A percentile compares a stretch with the other conserved stretches of the same genome.
These are phyloP conservation scores for Calocybe indica DNA, from an alignment of 768 basidiomycete species.

Conservation along the genomic window DNA sequence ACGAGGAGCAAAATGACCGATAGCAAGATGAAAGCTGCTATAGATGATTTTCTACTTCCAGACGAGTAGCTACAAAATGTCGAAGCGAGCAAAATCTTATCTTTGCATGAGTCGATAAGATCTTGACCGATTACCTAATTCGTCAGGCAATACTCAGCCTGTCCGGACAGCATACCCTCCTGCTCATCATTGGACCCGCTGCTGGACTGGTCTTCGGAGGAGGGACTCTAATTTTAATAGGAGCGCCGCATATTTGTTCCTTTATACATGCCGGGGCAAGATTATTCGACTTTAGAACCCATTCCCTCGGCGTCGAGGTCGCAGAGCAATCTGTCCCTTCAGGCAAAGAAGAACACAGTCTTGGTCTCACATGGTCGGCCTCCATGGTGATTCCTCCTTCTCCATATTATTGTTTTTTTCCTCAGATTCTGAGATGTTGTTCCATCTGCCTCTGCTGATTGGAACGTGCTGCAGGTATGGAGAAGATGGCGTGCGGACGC, in stretches of 20 bases:
- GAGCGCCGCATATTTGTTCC: too few species aligned
- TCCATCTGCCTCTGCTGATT: neutral
- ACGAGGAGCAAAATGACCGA: slow-evolving; percentile 18
- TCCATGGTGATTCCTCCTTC: slow-evolving; percentile 53
- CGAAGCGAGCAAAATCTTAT: too few species aligned
- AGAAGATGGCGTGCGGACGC: slow-evolving; percentile 62
- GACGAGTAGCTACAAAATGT: slow-evolving; percentile 13
- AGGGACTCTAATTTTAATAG: too few species aligned
- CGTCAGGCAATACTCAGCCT: neutral
- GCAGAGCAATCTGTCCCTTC: slow-evolving; percentile 22
- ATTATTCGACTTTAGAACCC: slow-evolving; percentile 5
- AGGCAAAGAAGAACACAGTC: slow-evolving; percentile 66
- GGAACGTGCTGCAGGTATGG: slow-evolving; percentile 52
- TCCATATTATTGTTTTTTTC: neutral
- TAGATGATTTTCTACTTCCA: slow-evolving; percentile 34
- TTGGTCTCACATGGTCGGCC: slow-evolving; percentile 81
- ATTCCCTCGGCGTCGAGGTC: slow-evolving; percentile 3
- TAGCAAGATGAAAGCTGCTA: slow-evolving; percentile 25
- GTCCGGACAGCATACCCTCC: slow-evolving; percentile 1
- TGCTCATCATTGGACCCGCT: neutral
- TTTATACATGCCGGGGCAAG: too few species aligned
- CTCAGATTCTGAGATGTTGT: neutral
- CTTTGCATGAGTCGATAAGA: neutral
- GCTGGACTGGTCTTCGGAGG: too few species aligned
- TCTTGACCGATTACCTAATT: slow-evolving; percentile 6